Conservation (phyloP, 306 rosid species). For the Cicer chorassanicum region DNA sequence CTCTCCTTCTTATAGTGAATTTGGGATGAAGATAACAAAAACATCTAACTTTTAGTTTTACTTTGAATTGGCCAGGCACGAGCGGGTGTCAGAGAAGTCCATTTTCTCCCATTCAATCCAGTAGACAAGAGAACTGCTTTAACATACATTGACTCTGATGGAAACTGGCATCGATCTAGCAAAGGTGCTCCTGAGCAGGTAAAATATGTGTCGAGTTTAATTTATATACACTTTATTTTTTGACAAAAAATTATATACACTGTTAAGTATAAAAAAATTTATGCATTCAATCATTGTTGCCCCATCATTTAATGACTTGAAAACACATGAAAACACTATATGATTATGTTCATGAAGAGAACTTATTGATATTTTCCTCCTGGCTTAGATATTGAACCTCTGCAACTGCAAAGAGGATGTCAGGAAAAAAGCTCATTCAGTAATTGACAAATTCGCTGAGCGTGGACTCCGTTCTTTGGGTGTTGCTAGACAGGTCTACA, state of each 20-base stretch:
- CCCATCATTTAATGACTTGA: no score
- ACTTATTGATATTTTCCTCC: constrained; percentile 30
- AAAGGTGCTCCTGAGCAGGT: constrained; percentile 99
- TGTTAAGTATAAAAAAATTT: no score
- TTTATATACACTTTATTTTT: no score
- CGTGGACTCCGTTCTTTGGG: constrained; percentile 96
- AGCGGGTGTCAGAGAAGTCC: constrained; percentile 91
- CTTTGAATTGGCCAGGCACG: constrained; percentile 73
- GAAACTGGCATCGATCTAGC: constrained; percentile 89
- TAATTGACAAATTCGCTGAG: constrained; percentile 94
- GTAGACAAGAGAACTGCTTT: constrained; percentile 99
- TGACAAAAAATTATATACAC: no score
- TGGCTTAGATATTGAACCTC: constrained; percentile 74
- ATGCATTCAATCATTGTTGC: no score
- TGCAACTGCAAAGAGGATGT: constrained; percentile 93
- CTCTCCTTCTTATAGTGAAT: not conserved
- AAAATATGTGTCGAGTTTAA: constrained; percentile 28
- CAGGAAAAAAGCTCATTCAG: constrained; percentile 66
- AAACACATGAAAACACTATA: not conserved
- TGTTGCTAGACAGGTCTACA: constrained; percentile 92
- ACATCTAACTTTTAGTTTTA: constrained; percentile 7
- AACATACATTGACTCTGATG: constrained; percentile 87
- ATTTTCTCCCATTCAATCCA: constrained; percentile 96
- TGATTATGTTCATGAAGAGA: constrained; percentile 19
- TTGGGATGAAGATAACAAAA: not conserved